Percentiles rank a stretch among this genome's conserved stretches.
Evolutionary conservation across 495 filamentous ascomycete species (phyloP).

Genomic region (Oidiodendron maius): DNA sequence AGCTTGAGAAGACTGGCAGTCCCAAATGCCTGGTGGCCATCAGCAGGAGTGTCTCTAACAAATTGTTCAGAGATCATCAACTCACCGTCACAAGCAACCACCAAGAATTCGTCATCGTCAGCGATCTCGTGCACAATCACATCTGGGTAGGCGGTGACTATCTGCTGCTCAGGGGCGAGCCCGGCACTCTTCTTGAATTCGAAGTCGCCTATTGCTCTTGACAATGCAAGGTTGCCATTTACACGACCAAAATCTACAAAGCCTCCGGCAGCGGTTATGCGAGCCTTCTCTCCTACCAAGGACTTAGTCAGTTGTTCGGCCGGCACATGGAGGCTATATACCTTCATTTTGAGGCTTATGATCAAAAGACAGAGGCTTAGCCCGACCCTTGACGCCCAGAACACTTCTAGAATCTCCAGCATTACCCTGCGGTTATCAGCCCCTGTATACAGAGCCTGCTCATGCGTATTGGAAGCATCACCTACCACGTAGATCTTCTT

Average conservation of each 20-base stretch:
- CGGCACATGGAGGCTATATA: conserved; percentile 27
- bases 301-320: conserved; percentile 8
- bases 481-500: conserved; percentile 93
- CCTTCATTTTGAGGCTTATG: conserved; percentile 99
- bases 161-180: conserved; percentile 91
- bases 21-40: conserved; percentile 78
- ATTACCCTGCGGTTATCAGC: conserved; percentile 61
- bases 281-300: conserved; percentile 79
- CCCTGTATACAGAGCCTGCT: too few species aligned
- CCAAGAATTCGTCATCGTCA: conserved; percentile 94
- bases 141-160: conserved; percentile 94
- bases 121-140: conserved; percentile 83
- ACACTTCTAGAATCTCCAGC: conserved; percentile 94
- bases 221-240: conserved; percentile 96
- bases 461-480: conserved; percentile 30
- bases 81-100: conserved; percentile 95
- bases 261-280: conserved; percentile 90
- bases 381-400: conserved; percentile 89
- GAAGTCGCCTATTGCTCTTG: conserved; percentile 96
- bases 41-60: neutral
- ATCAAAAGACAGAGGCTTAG: conserved; percentile 94
- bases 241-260: conserved; percentile 98
- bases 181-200: conserved; percentile 99
- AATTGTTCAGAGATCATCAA: neutral
- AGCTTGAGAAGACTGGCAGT: conserved; percentile 96